These are phyloP conservation scores for Ophiostoma fasciatum DNA, from an alignment of 2,329 filamentous ascomycete genomes.

Conservation along the genomic window DNA sequence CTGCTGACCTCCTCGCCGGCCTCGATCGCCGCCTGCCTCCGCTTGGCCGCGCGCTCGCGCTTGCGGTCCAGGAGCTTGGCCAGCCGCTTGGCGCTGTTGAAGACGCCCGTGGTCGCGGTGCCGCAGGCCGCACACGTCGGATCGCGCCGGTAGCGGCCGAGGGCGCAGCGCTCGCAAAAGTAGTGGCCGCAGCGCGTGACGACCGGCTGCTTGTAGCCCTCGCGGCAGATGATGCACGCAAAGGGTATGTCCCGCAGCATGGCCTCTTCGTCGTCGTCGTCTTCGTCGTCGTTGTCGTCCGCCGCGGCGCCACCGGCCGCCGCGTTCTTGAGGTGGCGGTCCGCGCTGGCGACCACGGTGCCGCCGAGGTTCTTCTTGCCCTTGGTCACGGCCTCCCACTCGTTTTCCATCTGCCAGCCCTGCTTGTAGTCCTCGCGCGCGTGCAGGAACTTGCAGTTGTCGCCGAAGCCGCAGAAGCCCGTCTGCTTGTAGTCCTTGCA, in stretches of 20 bases:
- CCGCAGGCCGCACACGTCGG: slow-evolving; percentile 79
- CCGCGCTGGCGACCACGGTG: slow-evolving; percentile 46
- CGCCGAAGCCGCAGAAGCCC: slow-evolving; percentile 49
- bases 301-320: slow-evolving; percentile 5
- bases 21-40: slow-evolving; percentile 37
- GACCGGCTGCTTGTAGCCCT: slow-evolving; percentile 63
- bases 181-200: slow-evolving; percentile 90
- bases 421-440: slow-evolving; percentile 68
- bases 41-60: slow-evolving; percentile 42
- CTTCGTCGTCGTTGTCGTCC: slow-evolving; percentile 22
- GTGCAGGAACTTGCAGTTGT: slow-evolving; percentile 72
- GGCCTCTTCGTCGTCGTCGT: slow-evolving; percentile 47
- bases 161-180: slow-evolving; percentile 82
- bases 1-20: slow-evolving; percentile 34
- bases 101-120: slow-evolving; percentile 67
- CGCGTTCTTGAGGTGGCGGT: slow-evolving; percentile 25
- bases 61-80: slow-evolving; percentile 68
- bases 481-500: slow-evolving; percentile 62
- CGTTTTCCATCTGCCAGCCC: slow-evolving; percentile 87
- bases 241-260: slow-evolving; percentile 77
- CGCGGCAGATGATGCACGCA: slow-evolving; percentile 73
- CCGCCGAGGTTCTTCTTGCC: slow-evolving; percentile 48
- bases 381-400: slow-evolving; percentile 80
- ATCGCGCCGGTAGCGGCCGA: slow-evolving; percentile 74
- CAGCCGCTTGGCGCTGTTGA: slow-evolving; percentile 74